These are phyloP conservation scores for Pholiota molesta DNA, from an alignment of 768 basidiomycete species.

Conservation along the genomic window DNA sequence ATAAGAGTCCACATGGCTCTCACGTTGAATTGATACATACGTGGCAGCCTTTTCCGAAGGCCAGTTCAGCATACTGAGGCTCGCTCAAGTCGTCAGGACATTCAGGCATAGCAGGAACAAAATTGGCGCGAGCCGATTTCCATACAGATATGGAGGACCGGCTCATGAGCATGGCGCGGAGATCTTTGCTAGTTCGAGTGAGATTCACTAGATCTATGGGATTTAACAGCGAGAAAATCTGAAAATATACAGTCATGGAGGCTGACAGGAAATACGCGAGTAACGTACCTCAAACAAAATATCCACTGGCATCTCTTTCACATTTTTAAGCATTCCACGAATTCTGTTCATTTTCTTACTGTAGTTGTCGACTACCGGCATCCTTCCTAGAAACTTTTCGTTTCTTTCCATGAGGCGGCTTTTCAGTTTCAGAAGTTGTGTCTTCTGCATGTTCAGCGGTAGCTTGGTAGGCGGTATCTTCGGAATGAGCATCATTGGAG, in stretches of 20 bases:
- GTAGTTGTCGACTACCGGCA: not conserved
- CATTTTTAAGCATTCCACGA: not conserved
- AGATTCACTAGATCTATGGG: conserved; percentile 41
- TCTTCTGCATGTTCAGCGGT: not conserved
- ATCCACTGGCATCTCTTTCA: conserved; percentile 8
- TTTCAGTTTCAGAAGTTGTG: not conserved
- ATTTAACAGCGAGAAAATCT: conserved; percentile 38
- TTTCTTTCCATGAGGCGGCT: not conserved
- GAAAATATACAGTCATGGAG: not conserved
- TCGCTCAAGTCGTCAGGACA: conserved; percentile 36
- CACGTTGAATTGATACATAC: conserved; percentile 1
- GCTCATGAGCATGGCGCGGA: conserved; percentile 35
- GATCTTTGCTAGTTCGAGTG: conserved; percentile 32
- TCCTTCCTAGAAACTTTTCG: not conserved
- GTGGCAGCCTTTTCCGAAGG: conserved; percentile 19
- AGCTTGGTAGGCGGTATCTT: not conserved
- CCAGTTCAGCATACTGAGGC: conserved; percentile 35
- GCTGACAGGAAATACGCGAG: not conserved
- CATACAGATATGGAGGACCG: conserved; percentile 30
- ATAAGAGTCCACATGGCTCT: no score
- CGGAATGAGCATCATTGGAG: not conserved
- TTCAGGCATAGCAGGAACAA: conserved; percentile 19
- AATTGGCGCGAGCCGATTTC: conserved; percentile 33
- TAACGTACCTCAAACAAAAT: conserved; percentile 3
- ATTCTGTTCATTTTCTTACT: conserved; percentile 1